Evolutionary conservation across 441 rosid genomes (phyloP), one percentile per base, ranked within the genome.

Genomic region (Francoa sonchifolia): DNA sequence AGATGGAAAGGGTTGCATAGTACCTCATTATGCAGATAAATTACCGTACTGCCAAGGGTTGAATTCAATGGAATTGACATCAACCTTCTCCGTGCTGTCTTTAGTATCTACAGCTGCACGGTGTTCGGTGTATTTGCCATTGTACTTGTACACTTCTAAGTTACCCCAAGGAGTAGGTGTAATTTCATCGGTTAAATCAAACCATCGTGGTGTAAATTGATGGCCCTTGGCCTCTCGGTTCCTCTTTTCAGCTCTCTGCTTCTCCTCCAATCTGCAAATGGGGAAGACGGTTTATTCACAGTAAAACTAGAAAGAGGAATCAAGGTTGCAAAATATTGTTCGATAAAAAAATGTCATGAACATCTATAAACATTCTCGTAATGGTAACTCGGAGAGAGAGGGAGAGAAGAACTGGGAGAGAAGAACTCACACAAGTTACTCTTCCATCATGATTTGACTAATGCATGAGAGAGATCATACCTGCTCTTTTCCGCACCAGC

Each of bases 121-220:
- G 39, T 83, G 80, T 50, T 83, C 67, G 1, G 40, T 33, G 47
- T 92, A 92, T 48, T 76, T 92, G 35, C 90, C 94, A 15, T 86
- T 92, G 76, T 59, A 86, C 48, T 47, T 71, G 61, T 87, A 92
- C 11, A 92, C 79, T 66, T 87, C 96, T 43, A 92, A 58, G 56
- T 92, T 95, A 0, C 99, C 99, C 99, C 99, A 92, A 10, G 95
- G 99, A 8, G 99, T 92, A 8, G 89, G 68, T 19, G 79, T 66
- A 37, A 75, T 60, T 48, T 92, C 96, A 28, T 65, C 63, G 0
- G 92, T 81, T 48, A 59, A 55, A 56, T 87, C 81, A 29, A 92
- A 92, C 99, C 99, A 87, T 73, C 66, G 72, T 4, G 99, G 82
- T 2, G 67, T 58, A 40, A 77, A 86, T 34, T 72, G 58, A 26